Conservation (phyloP, 345 rosid genomes). For the Sisymbrium altissimum region DNA sequence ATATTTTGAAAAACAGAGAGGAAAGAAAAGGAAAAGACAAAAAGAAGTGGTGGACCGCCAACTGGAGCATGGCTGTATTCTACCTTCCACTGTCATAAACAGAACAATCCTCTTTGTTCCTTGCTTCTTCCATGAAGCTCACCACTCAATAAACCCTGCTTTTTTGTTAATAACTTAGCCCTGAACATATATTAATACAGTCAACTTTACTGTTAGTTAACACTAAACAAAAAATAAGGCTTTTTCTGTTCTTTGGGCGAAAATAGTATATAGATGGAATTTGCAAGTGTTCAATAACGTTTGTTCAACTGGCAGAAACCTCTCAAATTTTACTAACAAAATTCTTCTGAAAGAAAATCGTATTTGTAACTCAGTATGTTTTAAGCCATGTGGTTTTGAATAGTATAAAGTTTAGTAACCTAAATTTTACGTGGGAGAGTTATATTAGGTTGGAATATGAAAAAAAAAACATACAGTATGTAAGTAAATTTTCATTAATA, state of each 20-base stretch:
- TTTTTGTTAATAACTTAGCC: neutral
- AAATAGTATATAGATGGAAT: neutral
- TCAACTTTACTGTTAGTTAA: neutral
- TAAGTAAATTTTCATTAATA: too few species aligned
- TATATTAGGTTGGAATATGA: too few species aligned
- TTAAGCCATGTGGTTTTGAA: too few species aligned
- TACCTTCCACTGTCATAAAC: neutral
- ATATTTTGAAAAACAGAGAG: neutral
- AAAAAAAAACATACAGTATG: too few species aligned
- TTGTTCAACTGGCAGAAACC: neutral
- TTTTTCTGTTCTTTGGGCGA: neutral
- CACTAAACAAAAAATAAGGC: neutral
- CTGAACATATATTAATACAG: neutral
- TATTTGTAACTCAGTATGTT: too few species aligned
- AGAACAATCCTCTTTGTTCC: slow-evolving; percentile 8
- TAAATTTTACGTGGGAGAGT: too few species aligned
- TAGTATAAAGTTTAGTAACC: too few species aligned
- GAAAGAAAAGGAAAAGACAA: neutral
- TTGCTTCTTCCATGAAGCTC: slow-evolving; percentile 14
- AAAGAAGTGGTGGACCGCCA: slow-evolving; percentile 8
- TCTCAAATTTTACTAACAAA: too few species aligned
- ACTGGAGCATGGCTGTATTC: slow-evolving; percentile 15
- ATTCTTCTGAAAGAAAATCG: too few species aligned
- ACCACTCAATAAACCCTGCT: neutral
- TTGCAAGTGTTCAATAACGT: neutral